Evolutionary conservation across 2,329 filamentous ascomycete genomes (phyloP).

Genomic region (Fonsecaea monophora): DNA sequence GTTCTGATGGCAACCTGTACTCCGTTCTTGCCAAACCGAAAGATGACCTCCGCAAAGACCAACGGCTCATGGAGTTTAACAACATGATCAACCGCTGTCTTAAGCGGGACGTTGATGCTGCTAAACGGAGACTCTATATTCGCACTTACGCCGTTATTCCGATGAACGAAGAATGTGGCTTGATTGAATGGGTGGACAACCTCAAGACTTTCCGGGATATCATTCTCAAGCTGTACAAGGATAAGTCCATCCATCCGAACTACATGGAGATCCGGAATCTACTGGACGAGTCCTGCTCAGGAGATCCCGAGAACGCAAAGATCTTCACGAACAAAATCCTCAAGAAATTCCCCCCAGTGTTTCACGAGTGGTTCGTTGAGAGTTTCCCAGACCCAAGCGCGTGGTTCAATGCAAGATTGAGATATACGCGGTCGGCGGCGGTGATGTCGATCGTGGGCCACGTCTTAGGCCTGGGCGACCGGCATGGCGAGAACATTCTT

Average conservation of each 20-base stretch:
- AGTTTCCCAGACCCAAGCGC: slow-evolving; percentile 90
- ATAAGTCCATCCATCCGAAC: slow-evolving; percentile 69
- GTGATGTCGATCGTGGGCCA: slow-evolving; percentile 99
- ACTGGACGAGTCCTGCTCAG: slow-evolving; percentile 70
- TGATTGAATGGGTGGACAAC: slow-evolving; percentile 98
- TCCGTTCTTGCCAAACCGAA: slow-evolving; percentile 96
- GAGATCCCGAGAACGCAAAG: slow-evolving; percentile 51
- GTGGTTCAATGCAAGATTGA: slow-evolving; percentile 88
- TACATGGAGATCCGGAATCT: slow-evolving; percentile 69
- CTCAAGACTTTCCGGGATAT: slow-evolving; percentile 94
- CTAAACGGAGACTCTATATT: slow-evolving; percentile 89
- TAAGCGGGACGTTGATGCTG: slow-evolving; percentile 89
- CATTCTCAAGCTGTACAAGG: slow-evolving; percentile 76
- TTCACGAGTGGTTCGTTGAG: slow-evolving; percentile 94
- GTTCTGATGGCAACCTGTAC: slow-evolving; percentile 87
- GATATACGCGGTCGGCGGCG: slow-evolving; percentile 90
- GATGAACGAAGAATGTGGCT: slow-evolving; percentile 94
- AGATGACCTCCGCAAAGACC: slow-evolving; percentile 95
- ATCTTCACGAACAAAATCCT: slow-evolving; percentile 56
- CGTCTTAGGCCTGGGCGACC: slow-evolving; percentile 88
- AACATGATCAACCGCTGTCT: slow-evolving; percentile 95
- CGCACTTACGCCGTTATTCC: slow-evolving; percentile 97
- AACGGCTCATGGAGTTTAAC: slow-evolving; percentile 99
- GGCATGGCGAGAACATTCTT: slow-evolving; percentile 96
- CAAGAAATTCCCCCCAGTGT: slow-evolving; percentile 76